Percentiles rank a stretch among this genome's conserved stretches.
These are phyloP conservation scores for Dichotomopilus funicola DNA, from an alignment of 2,329 filamentous ascomycete genomes.

Conservation along the genomic window DNA sequence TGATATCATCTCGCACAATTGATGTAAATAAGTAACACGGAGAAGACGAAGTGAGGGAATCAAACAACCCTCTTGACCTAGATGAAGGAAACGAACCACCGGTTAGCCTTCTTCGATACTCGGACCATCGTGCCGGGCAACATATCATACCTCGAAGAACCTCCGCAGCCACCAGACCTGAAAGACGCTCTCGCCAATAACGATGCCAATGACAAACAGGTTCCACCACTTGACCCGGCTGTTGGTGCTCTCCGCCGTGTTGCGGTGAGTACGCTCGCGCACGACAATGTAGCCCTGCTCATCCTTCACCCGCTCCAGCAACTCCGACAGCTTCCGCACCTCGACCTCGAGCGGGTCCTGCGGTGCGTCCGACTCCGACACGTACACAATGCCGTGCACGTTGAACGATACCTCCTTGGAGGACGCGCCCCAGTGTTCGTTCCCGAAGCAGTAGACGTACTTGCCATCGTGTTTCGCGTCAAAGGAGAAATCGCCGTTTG, in stretches of 20 bases:
- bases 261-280: slow-evolving; percentile 91
- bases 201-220: slow-evolving; percentile 84
- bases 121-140: too few relatives aligned
- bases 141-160: slow-evolving; percentile 80
- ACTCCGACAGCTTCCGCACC: slow-evolving; percentile 77
- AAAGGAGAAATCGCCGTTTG: slow-evolving; percentile 91
- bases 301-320: slow-evolving; percentile 89
- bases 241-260: slow-evolving; percentile 98
- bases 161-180: slow-evolving; percentile 99
- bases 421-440: slow-evolving; percentile 93
- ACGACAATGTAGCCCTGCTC: slow-evolving; percentile 96
- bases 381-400: slow-evolving; percentile 96
- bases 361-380: slow-evolving; percentile 76
- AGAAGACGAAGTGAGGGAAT: neutral
- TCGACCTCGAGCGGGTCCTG: slow-evolving; percentile 87
- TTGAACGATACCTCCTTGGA: slow-evolving; percentile 99
- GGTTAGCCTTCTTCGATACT: neutral
- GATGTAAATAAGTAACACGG: slow-evolving; percentile 9
- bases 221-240: slow-evolving; percentile 99
- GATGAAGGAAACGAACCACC: neutral
- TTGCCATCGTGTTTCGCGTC: slow-evolving; percentile 78
- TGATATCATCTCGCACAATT: neutral
- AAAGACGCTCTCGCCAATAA: slow-evolving; percentile 89
- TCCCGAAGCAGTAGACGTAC: slow-evolving; percentile 97
- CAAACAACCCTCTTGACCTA: slow-evolving; percentile 27